Evolutionary conservation across 2,329 filamentous ascomycete genomes (phyloP).

Genomic region (Metarhizium anisopliae): DNA sequence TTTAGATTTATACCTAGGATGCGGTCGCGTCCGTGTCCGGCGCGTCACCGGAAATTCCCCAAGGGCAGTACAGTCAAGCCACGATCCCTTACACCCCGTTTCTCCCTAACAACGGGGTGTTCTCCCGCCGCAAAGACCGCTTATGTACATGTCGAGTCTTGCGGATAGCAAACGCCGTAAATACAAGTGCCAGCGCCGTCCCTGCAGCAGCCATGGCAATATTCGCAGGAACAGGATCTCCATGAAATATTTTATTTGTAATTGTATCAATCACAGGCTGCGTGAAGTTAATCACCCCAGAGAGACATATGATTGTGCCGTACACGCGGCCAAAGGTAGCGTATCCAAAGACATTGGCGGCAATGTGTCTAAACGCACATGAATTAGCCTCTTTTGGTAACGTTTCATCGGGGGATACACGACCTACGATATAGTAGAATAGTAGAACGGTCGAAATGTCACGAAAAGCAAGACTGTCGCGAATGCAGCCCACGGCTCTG

Average conservation of each 20-base stretch:
- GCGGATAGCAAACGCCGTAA: neutral
- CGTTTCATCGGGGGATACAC: neutral
- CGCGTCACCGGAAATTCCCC: too few species aligned
- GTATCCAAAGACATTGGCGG: neutral
- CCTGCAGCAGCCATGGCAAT: neutral
- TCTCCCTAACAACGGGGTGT: too few species aligned
- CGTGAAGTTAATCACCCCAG: neutral
- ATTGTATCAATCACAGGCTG: neutral
- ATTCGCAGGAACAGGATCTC: neutral
- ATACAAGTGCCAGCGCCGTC: neutral
- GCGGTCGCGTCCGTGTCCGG: too few species aligned
- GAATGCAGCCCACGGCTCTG: neutral
- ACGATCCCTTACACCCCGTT: too few species aligned
- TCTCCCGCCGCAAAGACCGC: too few species aligned
- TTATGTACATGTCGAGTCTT: too few species aligned
- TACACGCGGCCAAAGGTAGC: neutral
- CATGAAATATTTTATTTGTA: neutral
- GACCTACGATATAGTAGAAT: neutral
- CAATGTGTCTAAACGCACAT: neutral
- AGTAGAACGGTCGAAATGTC: neutral
- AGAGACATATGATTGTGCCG: neutral
- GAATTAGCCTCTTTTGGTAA: too few species aligned
- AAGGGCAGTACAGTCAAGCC: too few species aligned
- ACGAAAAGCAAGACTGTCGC: conserved; percentile 1
- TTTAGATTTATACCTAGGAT: too few species aligned